Conservation (phyloP, 306 rosid species). For the Cucumis hystrix region DNA sequence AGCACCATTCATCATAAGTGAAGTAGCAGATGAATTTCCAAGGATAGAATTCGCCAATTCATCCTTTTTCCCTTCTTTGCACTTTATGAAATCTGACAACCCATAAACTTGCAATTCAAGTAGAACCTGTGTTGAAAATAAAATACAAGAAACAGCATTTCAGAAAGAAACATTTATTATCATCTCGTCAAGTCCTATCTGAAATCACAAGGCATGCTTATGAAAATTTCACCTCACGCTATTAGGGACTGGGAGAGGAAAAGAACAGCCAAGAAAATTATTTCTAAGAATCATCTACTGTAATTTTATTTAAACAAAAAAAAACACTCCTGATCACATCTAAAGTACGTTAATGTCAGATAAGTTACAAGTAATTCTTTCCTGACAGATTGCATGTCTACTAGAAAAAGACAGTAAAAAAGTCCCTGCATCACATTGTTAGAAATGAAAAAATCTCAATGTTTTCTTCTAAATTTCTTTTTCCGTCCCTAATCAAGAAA, state of each 20-base stretch:
- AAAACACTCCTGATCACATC: not conserved
- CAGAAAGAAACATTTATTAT: slow-evolving; percentile 6
- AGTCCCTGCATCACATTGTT: not conserved
- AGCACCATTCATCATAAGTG: slow-evolving; percentile 53
- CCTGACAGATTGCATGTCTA: not conserved
- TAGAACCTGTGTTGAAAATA: slow-evolving; percentile 42
- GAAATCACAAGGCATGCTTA: not conserved
- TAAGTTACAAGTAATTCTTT: not conserved
- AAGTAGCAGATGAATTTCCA: slow-evolving; percentile 27
- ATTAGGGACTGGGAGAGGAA: not conserved
- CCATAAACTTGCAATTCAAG: slow-evolving; percentile 93
- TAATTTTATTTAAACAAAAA: not conserved
- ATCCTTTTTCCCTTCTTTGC: slow-evolving; percentile 67
- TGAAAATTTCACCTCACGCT: not conserved
- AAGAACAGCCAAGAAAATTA: not conserved
- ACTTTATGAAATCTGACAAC: slow-evolving; percentile 73
- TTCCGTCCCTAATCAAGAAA: not conserved
- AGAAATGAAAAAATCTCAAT: not conserved
- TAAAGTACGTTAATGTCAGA: not conserved
- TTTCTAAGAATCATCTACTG: not conserved
- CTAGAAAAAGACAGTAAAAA: not conserved
- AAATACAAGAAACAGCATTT: not conserved
- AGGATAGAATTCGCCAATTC: slow-evolving; percentile 20
- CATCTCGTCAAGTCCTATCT: not conserved
- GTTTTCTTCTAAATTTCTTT: not conserved